Base-by-base conservation (phyloP, 208 protist species). In the Crithidia expoeki region DNA sequence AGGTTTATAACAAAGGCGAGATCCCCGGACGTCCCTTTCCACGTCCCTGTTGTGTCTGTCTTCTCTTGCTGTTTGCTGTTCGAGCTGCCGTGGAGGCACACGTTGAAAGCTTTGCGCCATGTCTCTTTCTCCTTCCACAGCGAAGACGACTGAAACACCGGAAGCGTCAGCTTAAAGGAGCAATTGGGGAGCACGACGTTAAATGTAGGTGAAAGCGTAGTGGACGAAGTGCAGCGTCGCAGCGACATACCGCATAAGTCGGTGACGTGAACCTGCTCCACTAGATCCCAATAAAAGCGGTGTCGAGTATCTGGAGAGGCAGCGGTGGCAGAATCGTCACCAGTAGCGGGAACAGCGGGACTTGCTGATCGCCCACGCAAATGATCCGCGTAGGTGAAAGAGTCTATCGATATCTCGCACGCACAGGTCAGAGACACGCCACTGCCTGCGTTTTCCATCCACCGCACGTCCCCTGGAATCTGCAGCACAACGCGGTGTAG, bases 51-150 rank as follows among this genome's bases (percentile, higher is more conserved):
- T 10, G 2, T 47, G 17, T 11, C 55, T 11, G 0, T 1, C 33
- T 2, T 2, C 12, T 28, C 2, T 16, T 60, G 11, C 1, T 4
- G 19, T 32, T 12, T 27, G 27, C 40, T 36, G 16, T 2, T 33
- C 2, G 1, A 2, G 40, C 40, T 9, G 36, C 25, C 2, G 27
- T 5, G 10, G 9, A 67, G 62, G 50, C 36, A 34, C 40, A 77
- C 47, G 36, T 28, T 21, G 30, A 67, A 66, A 21, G 30, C 58
- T 36, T 68, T 77, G 47, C 30, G 57, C 64, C 56, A 67, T 23
- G 32, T 30, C 30, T 50, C 32, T 4, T 38, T 28, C 2, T 40
- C 58, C 19, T 25, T 40, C 72, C 63, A 66, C 0, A 77, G 4
- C 0, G 56, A 77, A 19, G 47, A 46, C 2, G 42, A 38, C 16